These are phyloP conservation scores for Colletotrichum sp. DNA, from an alignment of 2,329 filamentous ascomycete species.

Conservation along the genomic window DNA sequence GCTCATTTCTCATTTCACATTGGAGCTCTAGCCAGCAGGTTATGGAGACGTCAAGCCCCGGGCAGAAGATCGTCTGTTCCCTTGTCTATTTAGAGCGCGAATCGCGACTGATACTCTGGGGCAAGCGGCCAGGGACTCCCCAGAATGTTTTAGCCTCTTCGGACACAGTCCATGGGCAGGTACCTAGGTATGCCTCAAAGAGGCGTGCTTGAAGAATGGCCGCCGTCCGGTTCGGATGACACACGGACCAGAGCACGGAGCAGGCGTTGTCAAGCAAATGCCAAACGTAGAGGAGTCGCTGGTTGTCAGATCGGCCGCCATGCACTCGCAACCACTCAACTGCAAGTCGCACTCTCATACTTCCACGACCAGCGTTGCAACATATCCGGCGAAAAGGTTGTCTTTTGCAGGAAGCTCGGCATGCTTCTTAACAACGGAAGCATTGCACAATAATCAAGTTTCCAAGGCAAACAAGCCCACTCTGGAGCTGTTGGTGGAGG, in stretches of 20 bases:
- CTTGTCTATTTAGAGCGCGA: slow-evolving; percentile 16
- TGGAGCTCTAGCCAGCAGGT: background rate
- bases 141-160: slow-evolving; percentile 19
- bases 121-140: slow-evolving; percentile 13
- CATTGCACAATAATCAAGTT: slow-evolving; percentile 1
- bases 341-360: background rate
- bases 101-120: slow-evolving; percentile 18
- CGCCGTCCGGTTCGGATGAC: slow-evolving; percentile 15
- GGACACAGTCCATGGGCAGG: background rate
- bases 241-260: slow-evolving; percentile 3
- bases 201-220: slow-evolving; percentile 18
- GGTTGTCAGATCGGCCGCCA: background rate
- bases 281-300: background rate
- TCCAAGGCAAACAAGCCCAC: background rate
- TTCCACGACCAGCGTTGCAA: background rate
- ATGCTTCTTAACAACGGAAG: background rate
- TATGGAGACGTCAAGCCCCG: background rate
- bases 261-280: background rate
- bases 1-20: background rate
- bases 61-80: slow-evolving; percentile 8
- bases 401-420: background rate
- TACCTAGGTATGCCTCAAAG: background rate
- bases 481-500: background rate
- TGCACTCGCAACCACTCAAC: background rate
- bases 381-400: background rate